Percentiles rank a stretch among this genome's conserved stretches.
These are phyloP conservation scores for Cutaneotrichosporon arboriforme DNA, from an alignment of 1,284 basidiomycete genomes.

Conservation along the genomic window DNA sequence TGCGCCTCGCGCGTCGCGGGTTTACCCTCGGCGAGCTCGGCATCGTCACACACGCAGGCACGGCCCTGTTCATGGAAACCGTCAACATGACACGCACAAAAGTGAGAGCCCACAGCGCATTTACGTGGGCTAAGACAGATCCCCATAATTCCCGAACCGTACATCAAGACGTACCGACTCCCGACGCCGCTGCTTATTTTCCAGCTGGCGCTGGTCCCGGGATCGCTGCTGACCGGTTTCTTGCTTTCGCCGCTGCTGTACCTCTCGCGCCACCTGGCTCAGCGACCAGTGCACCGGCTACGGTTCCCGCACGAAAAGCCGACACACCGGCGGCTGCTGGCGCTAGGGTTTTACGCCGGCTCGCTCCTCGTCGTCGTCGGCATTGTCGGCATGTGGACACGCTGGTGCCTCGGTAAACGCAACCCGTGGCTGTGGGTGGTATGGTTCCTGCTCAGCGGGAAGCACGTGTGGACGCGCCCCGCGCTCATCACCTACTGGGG, in stretches of 20 bases:
- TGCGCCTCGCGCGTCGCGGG: conserved; percentile 82
- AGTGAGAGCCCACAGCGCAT: conserved; percentile 58
- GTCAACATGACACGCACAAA: conserved; percentile 72
- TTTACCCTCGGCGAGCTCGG: conserved; percentile 94
- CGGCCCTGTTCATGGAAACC: conserved; percentile 78
- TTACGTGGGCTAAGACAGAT: conserved; percentile 53
- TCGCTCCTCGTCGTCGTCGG: conserved; percentile 71
- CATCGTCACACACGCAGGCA: conserved; percentile 79
- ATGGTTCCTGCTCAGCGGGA: conserved; percentile 68
- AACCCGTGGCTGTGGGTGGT: conserved; percentile 87
- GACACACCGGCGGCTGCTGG: conserved; percentile 74
- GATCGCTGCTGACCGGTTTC: conserved; percentile 85
- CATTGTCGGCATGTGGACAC: conserved; percentile 85
- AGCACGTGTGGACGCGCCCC: conserved; percentile 73
- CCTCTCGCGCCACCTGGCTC: conserved; percentile 86
- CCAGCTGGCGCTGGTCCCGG: conserved; percentile 88
- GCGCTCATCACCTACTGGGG: conserved; percentile 81
- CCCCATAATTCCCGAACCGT: conserved; percentile 71
- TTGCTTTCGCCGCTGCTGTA: conserved; percentile 90
- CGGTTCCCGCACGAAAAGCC: conserved; percentile 83
- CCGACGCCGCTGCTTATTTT: conserved; percentile 89
- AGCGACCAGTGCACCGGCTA: conserved; percentile 80
- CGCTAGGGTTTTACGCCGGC: conserved; percentile 78
- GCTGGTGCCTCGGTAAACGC: conserved; percentile 76
- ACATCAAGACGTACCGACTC: conserved; percentile 85